Conservation (phyloP, 257 asterid species). For the Solanum lignicaule region DNA sequence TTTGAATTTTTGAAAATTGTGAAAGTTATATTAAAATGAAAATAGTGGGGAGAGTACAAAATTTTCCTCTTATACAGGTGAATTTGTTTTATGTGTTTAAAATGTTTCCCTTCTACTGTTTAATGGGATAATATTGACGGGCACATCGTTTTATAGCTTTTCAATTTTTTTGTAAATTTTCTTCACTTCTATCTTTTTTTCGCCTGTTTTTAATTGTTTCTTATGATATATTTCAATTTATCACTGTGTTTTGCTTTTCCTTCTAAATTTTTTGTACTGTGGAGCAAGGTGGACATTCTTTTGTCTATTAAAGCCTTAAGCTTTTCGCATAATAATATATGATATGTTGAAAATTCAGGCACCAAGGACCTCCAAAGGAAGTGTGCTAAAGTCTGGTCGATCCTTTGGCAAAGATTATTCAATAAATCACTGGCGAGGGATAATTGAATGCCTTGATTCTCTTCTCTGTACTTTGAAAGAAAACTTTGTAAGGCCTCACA, state of each 20-base stretch:
- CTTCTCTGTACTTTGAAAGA: slow-evolving; percentile 72
- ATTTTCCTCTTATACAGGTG: background rate
- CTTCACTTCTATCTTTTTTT: background rate
- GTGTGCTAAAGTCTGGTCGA: slow-evolving; percentile 71
- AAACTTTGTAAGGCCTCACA: slow-evolving; percentile 55
- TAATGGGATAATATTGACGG: background rate
- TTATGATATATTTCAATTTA: background rate
- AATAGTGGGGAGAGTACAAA: background rate
- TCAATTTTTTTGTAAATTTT: background rate
- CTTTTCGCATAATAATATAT: background rate
- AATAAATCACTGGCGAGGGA: slow-evolving; percentile 74
- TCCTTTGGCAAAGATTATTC: slow-evolving; percentile 72
- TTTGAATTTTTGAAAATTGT: background rate
- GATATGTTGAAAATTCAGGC: slow-evolving; percentile 39
- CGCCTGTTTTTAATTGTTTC: background rate
- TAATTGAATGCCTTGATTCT: slow-evolving; percentile 79
- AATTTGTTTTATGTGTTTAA: background rate
- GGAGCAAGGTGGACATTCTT: background rate
- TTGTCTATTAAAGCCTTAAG: background rate
- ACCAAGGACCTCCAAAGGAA: slow-evolving; percentile 82
- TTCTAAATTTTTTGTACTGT: background rate
- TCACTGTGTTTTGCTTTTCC: background rate
- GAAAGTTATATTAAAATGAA: background rate
- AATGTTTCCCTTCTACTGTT: background rate
- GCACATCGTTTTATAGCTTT: background rate